A percentile compares a stretch with the other conserved stretches of the same genome.
Conservation (phyloP, 805 yeast genomes). For the Candida oleophila region DNA sequence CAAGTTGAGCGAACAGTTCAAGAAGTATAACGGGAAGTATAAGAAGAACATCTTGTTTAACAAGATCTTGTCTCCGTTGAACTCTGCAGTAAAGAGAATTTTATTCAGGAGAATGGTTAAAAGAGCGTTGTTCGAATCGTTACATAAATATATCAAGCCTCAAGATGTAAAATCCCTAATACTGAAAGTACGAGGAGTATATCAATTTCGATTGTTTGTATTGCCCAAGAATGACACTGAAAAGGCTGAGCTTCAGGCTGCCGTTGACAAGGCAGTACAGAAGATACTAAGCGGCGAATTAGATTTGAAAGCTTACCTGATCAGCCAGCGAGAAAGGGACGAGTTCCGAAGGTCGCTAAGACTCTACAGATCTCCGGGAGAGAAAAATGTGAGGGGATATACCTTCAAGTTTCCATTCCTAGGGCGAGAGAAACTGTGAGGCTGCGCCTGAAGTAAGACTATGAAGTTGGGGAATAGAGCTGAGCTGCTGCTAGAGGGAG, state of each 20-base stretch:
- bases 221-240: slow-evolving; percentile 23
- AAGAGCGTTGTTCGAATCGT: slow-evolving; percentile 14
- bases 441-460: too few relatives aligned
- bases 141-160: slow-evolving; percentile 2
- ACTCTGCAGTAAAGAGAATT: slow-evolving; percentile 32
- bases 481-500: too few relatives aligned
- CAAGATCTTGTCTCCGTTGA: slow-evolving; percentile 25
- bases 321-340: neutral
- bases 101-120: slow-evolving; percentile 23
- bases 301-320: neutral
- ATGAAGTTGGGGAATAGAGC: too few relatives aligned
- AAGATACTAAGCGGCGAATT: slow-evolving; percentile 3
- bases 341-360: neutral
- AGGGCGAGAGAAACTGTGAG: neutral
- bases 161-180: neutral
- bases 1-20: slow-evolving; percentile 18
- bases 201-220: slow-evolving; percentile 15
- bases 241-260: slow-evolving; percentile 6
- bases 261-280: slow-evolving; percentile 12
- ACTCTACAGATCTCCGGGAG: slow-evolving; percentile 8
- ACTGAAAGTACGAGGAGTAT: slow-evolving; percentile 23
- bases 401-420: slow-evolving; percentile 26
- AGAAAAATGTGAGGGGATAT: slow-evolving; percentile 14
- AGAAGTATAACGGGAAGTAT: slow-evolving; percentile 29
- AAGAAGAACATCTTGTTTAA: slow-evolving; percentile 19